phyloP scores from a whole-genome alignment of 2,329 filamentous ascomycete species.

The Clarireedia sp. region DNA sequence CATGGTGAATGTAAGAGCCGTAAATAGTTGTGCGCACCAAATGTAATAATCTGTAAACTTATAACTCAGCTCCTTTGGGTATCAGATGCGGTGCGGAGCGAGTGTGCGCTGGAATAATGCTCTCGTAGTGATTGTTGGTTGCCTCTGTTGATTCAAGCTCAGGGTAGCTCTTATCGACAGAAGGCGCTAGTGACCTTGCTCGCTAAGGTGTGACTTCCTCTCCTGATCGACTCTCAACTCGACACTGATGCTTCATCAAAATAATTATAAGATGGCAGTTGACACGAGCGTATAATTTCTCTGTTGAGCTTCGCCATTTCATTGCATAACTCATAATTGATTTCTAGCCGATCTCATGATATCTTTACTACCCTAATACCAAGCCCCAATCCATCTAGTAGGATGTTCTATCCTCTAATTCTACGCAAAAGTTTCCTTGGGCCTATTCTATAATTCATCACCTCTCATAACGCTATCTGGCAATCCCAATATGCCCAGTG shows the following conservation, averaged over 20 bases:
- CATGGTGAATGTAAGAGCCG: conserved; percentile 43
- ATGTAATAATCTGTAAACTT: not conserved
- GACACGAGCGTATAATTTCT: too few species aligned
- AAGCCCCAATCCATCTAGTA: too few species aligned
- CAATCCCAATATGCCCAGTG: conserved; percentile 41
- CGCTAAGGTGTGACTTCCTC: conserved; percentile 4
- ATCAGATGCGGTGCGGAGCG: conserved; percentile 8
- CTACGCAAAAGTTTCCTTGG: too few species aligned
- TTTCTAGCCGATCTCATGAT: too few species aligned
- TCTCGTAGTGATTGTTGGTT: not conserved
- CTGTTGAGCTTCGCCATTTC: not conserved
- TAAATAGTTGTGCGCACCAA: not conserved
- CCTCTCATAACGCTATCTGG: conserved; percentile 27
- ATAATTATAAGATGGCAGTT: too few species aligned
- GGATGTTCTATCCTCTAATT: too few species aligned
- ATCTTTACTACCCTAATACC: too few species aligned
- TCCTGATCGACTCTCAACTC: not conserved
- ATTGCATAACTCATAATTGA: not conserved
- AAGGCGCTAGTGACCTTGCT: conserved; percentile 6
- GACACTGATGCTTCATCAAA: too few species aligned
- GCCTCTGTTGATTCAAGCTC: conserved; percentile 9
- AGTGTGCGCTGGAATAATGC: not conserved
- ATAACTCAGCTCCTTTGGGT: conserved; percentile 7
- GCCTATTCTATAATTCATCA: not conserved
- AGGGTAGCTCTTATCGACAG: conserved; percentile 11